Percentiles rank a stretch among this genome's conserved stretches.
phyloP scores from a whole-genome alignment of 768 basidiomycete species.

The Suillus sp. region DNA sequence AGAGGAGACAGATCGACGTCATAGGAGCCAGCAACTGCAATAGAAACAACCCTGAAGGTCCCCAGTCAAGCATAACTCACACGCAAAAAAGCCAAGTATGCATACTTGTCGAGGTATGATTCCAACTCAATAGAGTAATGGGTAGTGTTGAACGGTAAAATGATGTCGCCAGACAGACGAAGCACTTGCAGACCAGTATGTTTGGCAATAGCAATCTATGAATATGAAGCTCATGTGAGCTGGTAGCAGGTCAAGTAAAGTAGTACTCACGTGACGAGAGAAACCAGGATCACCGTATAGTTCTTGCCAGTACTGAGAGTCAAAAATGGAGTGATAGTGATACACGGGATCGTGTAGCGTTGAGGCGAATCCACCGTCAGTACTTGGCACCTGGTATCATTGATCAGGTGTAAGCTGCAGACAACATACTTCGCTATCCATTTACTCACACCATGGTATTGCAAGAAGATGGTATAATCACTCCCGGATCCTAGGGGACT shows the following conservation, averaged over 20 bases:
- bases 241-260: background rate
- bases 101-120: conserved; percentile 54
- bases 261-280: conserved; percentile 49
- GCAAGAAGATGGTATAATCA: conserved; percentile 66
- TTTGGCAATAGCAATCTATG: conserved; percentile 59
- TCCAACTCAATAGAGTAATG: conserved; percentile 61
- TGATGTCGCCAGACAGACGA: conserved; percentile 53
- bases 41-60: conserved; percentile 32
- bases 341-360: conserved; percentile 51
- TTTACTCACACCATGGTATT: conserved; percentile 50
- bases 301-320: conserved; percentile 60
- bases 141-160: conserved; percentile 70
- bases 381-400: conserved; percentile 29
- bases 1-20: conserved; percentile 46
- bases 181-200: conserved; percentile 56
- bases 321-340: conserved; percentile 64
- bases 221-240: background rate
- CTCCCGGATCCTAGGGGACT: conserved; percentile 51
- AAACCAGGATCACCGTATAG: conserved; percentile 67
- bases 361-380: conserved; percentile 38
- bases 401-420: background rate
- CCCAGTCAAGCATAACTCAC: background rate
- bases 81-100: background rate
- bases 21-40: conserved; percentile 23
- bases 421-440: background rate